Evolutionary conservation across 257 asterid species (phyloP).

Genomic region (Jacaranda mimosifolia): DNA sequence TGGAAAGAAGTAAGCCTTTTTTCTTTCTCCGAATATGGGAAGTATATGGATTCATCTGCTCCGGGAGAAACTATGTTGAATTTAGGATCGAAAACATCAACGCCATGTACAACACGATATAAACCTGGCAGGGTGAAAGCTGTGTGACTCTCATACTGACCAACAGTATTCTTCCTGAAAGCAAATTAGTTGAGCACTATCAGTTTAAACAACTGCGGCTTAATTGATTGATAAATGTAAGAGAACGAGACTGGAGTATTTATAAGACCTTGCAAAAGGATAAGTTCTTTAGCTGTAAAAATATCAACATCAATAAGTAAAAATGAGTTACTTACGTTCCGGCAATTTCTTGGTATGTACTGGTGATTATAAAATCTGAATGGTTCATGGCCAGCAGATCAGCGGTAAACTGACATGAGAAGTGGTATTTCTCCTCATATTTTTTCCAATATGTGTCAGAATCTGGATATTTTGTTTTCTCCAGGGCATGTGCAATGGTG

Average conservation of each 20-base stretch:
- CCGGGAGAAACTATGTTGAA: slow-evolving; percentile 99
- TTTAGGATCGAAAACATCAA: slow-evolving; percentile 96
- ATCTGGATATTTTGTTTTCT: slow-evolving; percentile 98
- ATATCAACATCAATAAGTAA: slow-evolving; percentile 14
- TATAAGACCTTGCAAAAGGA: background rate
- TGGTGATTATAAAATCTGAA: slow-evolving; percentile 95
- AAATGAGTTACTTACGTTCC: slow-evolving; percentile 77
- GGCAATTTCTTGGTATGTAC: slow-evolving; percentile 98
- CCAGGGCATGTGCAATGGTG: slow-evolving; percentile 98
- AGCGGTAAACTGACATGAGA: slow-evolving; percentile 97
- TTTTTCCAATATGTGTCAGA: slow-evolving; percentile 94
- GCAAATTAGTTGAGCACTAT: slow-evolving; percentile 16
- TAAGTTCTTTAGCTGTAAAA: no score
- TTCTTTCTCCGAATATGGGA: slow-evolving; percentile 71
- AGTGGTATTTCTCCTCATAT: slow-evolving; percentile 91
- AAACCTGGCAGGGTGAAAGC: slow-evolving; percentile 92
- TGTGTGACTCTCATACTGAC: slow-evolving; percentile 92
- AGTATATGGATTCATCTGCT: slow-evolving; percentile 87
- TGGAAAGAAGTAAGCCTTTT: slow-evolving; percentile 85
- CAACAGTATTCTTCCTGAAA: slow-evolving; percentile 88
- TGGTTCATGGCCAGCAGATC: slow-evolving; percentile 94
- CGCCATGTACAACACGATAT: slow-evolving; percentile 96
- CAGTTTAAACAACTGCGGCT: background rate
- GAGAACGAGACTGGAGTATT: background rate
- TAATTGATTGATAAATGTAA: background rate